Conservation (phyloP, 768 basidiomycete species). For the Polyporus arcularius region DNA sequence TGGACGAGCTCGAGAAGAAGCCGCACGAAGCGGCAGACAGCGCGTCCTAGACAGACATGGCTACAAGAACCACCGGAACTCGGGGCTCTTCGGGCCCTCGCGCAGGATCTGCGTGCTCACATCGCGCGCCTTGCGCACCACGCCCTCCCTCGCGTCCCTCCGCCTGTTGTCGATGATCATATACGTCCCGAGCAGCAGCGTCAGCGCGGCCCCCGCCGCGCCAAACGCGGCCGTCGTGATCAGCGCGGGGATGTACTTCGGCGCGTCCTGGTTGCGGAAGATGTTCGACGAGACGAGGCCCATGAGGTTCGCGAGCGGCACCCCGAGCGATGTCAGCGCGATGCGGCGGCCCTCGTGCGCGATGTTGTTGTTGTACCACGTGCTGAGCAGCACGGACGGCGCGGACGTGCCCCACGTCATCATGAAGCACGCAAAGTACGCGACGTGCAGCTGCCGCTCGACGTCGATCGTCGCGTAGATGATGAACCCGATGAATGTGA, state of each 20-base stretch:
- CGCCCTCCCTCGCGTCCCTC: not conserved
- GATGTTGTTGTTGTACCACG: constrained; percentile 12
- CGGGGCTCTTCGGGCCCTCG: not conserved
- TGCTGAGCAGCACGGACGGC: constrained; percentile 2
- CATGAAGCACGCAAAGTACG: constrained; percentile 19
- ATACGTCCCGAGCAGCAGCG: not conserved
- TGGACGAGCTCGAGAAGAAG: too few species aligned
- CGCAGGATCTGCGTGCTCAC: constrained; percentile 3
- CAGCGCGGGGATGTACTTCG: not conserved
- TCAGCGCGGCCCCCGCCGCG: not conserved
- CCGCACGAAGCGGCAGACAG: too few species aligned
- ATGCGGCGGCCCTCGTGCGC: constrained; percentile 8
- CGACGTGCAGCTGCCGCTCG: not conserved
- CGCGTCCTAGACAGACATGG: too few species aligned
- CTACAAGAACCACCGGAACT: constrained; percentile 7
- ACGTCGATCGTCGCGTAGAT: constrained; percentile 15
- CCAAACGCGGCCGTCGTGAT: constrained; percentile 6
- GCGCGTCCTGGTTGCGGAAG: constrained; percentile 3
- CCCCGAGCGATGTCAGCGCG: constrained; percentile 3
- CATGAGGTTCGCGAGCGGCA: constrained; percentile 9
- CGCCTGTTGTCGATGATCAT: constrained; percentile 2
- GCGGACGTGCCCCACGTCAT: constrained; percentile 7
- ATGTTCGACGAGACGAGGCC: constrained; percentile 7
- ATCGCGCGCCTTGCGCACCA: not conserved
- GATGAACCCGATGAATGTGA: constrained; percentile 17